Conservation (phyloP, 768 basidiomycete genomes). For the Mycena indigotica region DNA sequence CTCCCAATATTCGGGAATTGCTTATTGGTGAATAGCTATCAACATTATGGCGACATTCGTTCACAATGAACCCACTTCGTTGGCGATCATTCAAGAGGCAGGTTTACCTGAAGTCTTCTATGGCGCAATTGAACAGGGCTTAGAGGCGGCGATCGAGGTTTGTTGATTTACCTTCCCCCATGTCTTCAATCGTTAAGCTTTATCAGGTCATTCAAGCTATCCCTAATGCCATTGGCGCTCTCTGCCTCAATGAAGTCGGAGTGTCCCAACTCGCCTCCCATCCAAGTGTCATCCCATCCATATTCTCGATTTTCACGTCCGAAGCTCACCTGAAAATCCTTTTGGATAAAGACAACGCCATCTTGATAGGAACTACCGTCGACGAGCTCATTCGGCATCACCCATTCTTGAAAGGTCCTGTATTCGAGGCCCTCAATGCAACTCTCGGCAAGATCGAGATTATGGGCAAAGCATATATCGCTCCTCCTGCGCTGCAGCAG, state of each 20-base stretch:
- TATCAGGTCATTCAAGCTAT: conserved; percentile 85
- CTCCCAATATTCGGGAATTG: no score
- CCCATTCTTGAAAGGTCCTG: conserved; percentile 76
- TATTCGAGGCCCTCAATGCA: conserved; percentile 76
- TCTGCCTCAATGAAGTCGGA: conserved; percentile 92
- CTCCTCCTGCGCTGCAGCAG: conserved; percentile 59
- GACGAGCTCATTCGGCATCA: conserved; percentile 98
- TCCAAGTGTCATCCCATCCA: conserved; percentile 79
- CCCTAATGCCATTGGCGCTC: conserved; percentile 92
- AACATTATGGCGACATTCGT: conserved; percentile 96
- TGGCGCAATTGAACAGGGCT: conserved; percentile 76
- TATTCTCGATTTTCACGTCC: conserved; percentile 86
- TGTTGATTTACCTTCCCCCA: conserved; percentile 11
- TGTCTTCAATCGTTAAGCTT: neutral
- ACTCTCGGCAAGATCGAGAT: conserved; percentile 76
- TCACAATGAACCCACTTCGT: conserved; percentile 96
- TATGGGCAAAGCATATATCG: conserved; percentile 60
- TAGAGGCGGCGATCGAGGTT: conserved; percentile 90
- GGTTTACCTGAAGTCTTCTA: conserved; percentile 90
- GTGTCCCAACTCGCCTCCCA: conserved; percentile 77
- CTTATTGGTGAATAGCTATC: conserved; percentile 81
- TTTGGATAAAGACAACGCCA: conserved; percentile 91
- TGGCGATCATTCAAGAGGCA: conserved; percentile 90
- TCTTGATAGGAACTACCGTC: conserved; percentile 83
- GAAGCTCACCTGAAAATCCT: conserved; percentile 81